Base-by-base conservation (phyloP, 805 yeast species). In the Yarrowia hollandica region DNA sequence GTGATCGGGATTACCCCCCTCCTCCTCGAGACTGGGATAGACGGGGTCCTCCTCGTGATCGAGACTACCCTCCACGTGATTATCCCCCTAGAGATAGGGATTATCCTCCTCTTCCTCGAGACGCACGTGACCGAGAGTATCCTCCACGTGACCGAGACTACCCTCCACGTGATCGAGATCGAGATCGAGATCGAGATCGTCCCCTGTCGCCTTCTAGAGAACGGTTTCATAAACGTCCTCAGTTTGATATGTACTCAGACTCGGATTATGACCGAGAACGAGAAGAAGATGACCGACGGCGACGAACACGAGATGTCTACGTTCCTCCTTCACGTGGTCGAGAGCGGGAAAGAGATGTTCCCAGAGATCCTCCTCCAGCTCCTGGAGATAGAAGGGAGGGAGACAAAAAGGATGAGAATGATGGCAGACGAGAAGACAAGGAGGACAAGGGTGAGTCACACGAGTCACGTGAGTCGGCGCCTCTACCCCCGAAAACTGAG, bases 241-340 rank as follows among this genome's bases (percentile, higher is more conserved):
- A 35, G 6, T 33, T 33, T 7, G 57, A 50, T 16, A 50, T 33
- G 42, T 33, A 33, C 42, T 35, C 42, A 11, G 57, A 50, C 23
- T 25, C 57, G 5, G 57, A 50, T 18, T 35, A 33, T 25, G 57
- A 50, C 23, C 57, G 57, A 5, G 54, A 42, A 14, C 34, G 52
- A 10, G 41, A 50, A 2, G 42, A 50, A 9, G 42, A 50, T 23
- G 57, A 50, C 9, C 10, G 57, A 6, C 28, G 54, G 12, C 8
- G 50, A 15, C 50, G 50, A 9, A 22, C 26, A 38, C 44, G 48
- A 25, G 50, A 42, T 6, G 18, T 18, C 14, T 44, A 44, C 10
- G 54, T 30, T 3, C 54, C 54, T 3, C 54, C 54, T 2, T 44
- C 38, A 2, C 26, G 54, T 3, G 54, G 25, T 1, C n/a, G 54